Evolutionary conservation across 2,329 filamentous ascomycete genomes (phyloP), one percentile per base, ranked within the genome.

Genomic region (Claviceps citrina): DNA sequence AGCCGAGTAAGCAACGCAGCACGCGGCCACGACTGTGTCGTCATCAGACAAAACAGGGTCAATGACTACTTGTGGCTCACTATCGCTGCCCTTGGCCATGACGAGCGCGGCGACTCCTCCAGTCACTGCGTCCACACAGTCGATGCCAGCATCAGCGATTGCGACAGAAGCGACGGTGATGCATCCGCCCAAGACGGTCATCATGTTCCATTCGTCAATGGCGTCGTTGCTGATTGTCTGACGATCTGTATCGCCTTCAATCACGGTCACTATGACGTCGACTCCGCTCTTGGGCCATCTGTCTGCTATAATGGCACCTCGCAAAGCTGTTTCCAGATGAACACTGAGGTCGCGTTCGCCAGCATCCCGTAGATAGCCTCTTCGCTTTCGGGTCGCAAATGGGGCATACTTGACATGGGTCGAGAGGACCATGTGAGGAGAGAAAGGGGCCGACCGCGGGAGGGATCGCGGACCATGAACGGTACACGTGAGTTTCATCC

Each of bases 281-380:
- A 94, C 79, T 33, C 85, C 87, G 57, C 85, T 94, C 67, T 98
- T 98, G n/a, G 91, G 91, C 84, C 89, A 98, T 43, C 89, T 71
- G 56, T 95, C 87, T 12, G 85, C 86, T 54, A 96, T 89, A 38
- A 96, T 78, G 7, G 85, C 83, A 1, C 89, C 89, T 26, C 86
- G 75, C 38, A 98, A 68, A 20, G 91, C 87, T 13, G 85, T 89
- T 60, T 96, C 87, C 3, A 98, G 67, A 57, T 96, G 89, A 9
- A 87, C 81, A 10, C 84, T 84, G 2, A 98, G 70, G 55, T 98
- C 91, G 38, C 87, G 75, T 63, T 98, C 91, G 45, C 73, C 80
- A 13, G 80, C 70, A 57, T 96, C 89, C 35, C 87, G 78, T 18
- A 94, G 66, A 56, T 95, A 94, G 10, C 87, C 85, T 56, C 83